Conservation (phyloP, 2,329 filamentous ascomycete species). For the Clonostachys rhizophaga region DNA sequence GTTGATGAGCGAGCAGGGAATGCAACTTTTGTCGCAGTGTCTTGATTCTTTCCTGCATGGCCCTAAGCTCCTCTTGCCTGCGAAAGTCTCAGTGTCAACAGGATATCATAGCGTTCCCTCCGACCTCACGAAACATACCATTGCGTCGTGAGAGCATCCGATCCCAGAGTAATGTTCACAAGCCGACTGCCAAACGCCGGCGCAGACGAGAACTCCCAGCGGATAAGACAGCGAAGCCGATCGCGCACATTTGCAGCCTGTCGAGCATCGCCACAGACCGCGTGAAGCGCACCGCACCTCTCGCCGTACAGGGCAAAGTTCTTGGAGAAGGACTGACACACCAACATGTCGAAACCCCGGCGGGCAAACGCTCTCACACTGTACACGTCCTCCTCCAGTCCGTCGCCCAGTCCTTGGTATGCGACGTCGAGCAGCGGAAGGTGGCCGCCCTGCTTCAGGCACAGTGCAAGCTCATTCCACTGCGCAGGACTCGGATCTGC, state of each 20-base stretch:
- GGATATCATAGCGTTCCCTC: neutral
- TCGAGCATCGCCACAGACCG: neutral
- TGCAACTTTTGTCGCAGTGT: neutral
- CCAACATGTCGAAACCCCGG: slow-evolving; percentile 9
- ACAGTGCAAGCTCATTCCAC: slow-evolving; percentile 19
- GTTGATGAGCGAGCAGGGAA: neutral
- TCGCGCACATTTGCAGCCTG: neutral
- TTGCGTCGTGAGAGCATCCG: neutral
- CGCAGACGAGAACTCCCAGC: neutral
- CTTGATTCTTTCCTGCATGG: neutral
- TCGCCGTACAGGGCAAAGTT: slow-evolving; percentile 31
- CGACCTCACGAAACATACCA: neutral
- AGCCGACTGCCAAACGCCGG: neutral
- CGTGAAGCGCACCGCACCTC: slow-evolving; percentile 17
- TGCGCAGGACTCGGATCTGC: slow-evolving; percentile 22
- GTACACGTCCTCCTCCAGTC: slow-evolving; percentile 23
- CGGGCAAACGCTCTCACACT: slow-evolving; percentile 18
- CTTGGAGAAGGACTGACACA: slow-evolving; percentile 27
- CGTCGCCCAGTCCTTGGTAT: slow-evolving; percentile 30
- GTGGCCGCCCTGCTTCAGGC: slow-evolving; percentile 1
- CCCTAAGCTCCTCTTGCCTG: neutral
- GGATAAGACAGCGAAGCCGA: neutral
- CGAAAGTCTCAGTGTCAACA: neutral
- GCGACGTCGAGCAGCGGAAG: slow-evolving; percentile 28
- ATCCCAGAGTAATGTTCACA: neutral